Base-by-base conservation (phyloP, 2,329 filamentous ascomycete genomes). In the Beauveria brongniartii region DNA sequence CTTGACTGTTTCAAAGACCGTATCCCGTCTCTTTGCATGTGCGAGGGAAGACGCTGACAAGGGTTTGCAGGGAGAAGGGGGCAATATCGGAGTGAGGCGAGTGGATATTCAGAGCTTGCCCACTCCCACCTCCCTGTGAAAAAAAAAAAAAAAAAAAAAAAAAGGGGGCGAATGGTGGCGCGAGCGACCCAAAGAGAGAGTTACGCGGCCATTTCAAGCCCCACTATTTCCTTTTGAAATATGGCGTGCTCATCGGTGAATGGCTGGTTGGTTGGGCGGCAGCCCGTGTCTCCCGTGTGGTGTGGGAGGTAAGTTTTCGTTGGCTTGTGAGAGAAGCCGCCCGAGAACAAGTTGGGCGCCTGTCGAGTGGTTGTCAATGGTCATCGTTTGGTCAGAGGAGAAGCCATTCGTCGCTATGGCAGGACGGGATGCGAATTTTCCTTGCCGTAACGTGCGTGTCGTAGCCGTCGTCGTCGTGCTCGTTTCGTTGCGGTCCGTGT, bases 51-150 rank as follows among this genome's bases (percentile, higher is more conserved):
- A 47, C 63, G 50, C 52, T 51, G 63, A 64, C 58, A 62, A 58
- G 65, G 64, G 63, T 63, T 62, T 56, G 61, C 51, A 47, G 58
- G 48, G 40, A 53, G 55, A 20, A 62, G 64, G 59, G 64, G 57
- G 63, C 63, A 67, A 69, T 67, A 67, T 69, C 63, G 66, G 55
- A 56, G 63, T 59, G 59, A 62, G 66, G 64, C 59, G 60, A 61
- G 64, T 65, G 63, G 64, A 61, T 62, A 62, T 53, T 59, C 24
- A 41, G 50, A 60, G 12, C 20, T 10, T 44, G 12, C 9, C 26
- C 56, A 37, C 37, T 40, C 40, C 55, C 40, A 34, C 43, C 46
- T 34, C 24, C 47, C 56, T 59, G 37, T 24, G 26, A n/a, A 18
- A 18, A 57, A 43, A 44, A n/a, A 30, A 44, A n/a, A 30, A 55